phyloP scores from a whole-genome alignment of 768 basidiomycete genomes.

The Tricholoma sp. region DNA sequence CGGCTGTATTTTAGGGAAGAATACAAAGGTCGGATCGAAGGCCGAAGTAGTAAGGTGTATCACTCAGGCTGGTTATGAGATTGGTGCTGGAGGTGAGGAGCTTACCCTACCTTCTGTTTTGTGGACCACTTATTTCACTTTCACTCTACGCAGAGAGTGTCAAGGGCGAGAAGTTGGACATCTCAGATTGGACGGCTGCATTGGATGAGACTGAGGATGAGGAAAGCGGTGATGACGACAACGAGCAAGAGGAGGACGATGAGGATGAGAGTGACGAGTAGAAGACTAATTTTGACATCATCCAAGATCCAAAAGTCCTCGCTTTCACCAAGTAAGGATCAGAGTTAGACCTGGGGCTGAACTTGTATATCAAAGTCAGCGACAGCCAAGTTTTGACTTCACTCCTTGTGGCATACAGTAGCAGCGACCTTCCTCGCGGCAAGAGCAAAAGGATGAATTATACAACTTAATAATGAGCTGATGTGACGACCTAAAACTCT shows the following conservation, averaged over 20 bases:
- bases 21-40: constrained; percentile 66
- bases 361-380: too few species aligned
- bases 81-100: constrained; percentile 51
- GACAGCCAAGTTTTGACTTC: too few species aligned
- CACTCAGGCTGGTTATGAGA: constrained; percentile 76
- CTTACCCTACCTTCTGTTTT: background rate
- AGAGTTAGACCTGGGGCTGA: too few species aligned
- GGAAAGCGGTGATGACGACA: background rate
- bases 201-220: constrained; percentile 7
- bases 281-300: background rate
- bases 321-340: too few species aligned
- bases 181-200: constrained; percentile 17
- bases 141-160: constrained; percentile 53
- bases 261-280: constrained; percentile 9
- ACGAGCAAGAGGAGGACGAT: background rate
- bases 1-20: constrained; percentile 69
- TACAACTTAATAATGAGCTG: too few species aligned
- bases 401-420: too few species aligned
- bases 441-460: too few species aligned
- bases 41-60: constrained; percentile 65
- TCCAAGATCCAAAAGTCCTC: too few species aligned
- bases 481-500: too few species aligned
- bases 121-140: background rate
- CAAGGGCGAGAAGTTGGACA: constrained; percentile 35
- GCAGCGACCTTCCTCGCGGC: too few species aligned